phyloP scores from a whole-genome alignment of 2,329 filamentous ascomycete species.

The Colletotrichum euphorbiae region DNA sequence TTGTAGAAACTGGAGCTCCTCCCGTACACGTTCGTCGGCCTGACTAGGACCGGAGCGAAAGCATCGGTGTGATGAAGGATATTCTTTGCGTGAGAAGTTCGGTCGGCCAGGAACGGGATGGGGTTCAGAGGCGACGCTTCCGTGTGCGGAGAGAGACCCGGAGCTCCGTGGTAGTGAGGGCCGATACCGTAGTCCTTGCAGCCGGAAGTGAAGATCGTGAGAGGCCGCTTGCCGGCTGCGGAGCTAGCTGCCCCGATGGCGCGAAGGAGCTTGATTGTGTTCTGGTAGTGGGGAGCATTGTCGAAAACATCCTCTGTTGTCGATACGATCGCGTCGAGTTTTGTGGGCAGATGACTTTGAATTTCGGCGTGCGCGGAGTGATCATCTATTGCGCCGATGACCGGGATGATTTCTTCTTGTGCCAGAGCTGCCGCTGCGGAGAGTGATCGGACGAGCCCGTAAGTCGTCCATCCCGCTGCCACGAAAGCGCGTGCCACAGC shows the following conservation, averaged over 20 bases:
- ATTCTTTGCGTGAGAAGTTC: conserved; percentile 49
- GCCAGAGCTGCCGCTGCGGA: conserved; percentile 47
- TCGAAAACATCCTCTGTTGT: conserved; percentile 54
- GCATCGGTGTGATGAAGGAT: conserved; percentile 52
- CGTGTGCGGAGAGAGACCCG: conserved; percentile 53
- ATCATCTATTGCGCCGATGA: conserved; percentile 54
- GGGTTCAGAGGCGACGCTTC: conserved; percentile 55
- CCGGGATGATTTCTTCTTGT: conserved; percentile 53
- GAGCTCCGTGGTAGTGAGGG: conserved; percentile 49
- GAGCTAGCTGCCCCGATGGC: conserved; percentile 49
- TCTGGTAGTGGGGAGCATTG: conserved; percentile 54
- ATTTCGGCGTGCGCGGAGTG: conserved; percentile 46
- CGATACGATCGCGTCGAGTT: conserved; percentile 57
- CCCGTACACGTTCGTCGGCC: conserved; percentile 61
- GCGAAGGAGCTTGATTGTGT: conserved; percentile 50
- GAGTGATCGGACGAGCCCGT: conserved; percentile 55
- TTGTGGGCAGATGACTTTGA: conserved; percentile 42
- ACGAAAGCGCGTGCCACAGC: conserved; percentile 59
- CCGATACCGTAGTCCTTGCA: conserved; percentile 62
- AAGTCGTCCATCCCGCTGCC: conserved; percentile 57
- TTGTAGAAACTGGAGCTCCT: conserved; percentile 58
- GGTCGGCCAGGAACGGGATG: conserved; percentile 43
- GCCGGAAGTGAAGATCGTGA: conserved; percentile 60
- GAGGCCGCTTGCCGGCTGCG: conserved; percentile 48
- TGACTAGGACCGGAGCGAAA: conserved; percentile 57